Base-by-base conservation (phyloP, 345 rosid genomes). In the Raphanus raphanistrum region DNA sequence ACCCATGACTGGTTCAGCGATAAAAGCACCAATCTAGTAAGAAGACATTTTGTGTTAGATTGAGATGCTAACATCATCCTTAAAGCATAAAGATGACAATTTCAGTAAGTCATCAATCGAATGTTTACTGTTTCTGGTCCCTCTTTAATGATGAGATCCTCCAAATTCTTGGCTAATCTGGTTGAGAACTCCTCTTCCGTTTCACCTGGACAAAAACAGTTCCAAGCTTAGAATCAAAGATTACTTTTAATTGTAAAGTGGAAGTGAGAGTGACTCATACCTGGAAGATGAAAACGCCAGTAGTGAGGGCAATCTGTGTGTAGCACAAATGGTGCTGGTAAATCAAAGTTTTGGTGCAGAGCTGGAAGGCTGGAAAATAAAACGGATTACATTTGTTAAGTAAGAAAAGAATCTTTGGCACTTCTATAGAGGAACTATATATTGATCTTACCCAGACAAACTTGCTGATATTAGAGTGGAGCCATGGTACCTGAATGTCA, bases 261-360 rank as follows among this genome's bases (percentile, higher is more conserved):
- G 21, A 74, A 71, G 38, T 26, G 64, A 70, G 29, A 35, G 64
- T 65, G 54, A 28, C 2, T 43, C 63, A 43, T 80, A 95, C 99
- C 99, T 84, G 89, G 92, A 80, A 84, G 92, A 86, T 91, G 98
- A 82, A 71, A 86, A 68, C 98, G 92, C 97, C 99, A 92, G 80
- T 95, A 95, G 83, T 95, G 99, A 84, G 98, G 98, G 76, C 99
- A 95, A 83, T 95, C 96, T 7, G 98, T 90, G 66, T 95, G 97
- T 66, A 91, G 64, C 57, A 95, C 93, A 76, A 92, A 95, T 15
- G 97, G 98, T 69, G 96, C 94, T 6, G 99, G 98, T 74, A 95
- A 85, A 85, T 95, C 99, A 84, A 95, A 95, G 33, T 90, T 90
- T 58, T 92, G 94, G 79, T 95, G 99, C 82, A 92, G 63, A 4